These are phyloP conservation scores for Dothideomycetes sp. DNA, from an alignment of 2,329 filamentous ascomycete species.

Conservation along the genomic window DNA sequence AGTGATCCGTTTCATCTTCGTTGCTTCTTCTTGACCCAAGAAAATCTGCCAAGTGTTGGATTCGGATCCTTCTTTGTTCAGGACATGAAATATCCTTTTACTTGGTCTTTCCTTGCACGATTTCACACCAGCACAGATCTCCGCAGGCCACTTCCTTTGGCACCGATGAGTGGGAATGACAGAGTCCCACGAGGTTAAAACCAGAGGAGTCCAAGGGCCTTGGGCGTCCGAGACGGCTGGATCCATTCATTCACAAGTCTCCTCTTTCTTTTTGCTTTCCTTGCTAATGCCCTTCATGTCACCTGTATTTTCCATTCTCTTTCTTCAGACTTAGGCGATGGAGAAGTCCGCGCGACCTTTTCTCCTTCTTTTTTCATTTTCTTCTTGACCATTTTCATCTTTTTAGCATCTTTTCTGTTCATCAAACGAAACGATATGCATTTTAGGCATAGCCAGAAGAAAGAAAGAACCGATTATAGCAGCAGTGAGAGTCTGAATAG, in stretches of 20 bases:
- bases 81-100: slow-evolving; percentile 1
- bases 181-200: slow-evolving; percentile 18
- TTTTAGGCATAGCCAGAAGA: slow-evolving; percentile 6
- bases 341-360: neutral
- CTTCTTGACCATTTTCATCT: slow-evolving; percentile 1
- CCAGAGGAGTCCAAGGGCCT: slow-evolving; percentile 13
- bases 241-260: slow-evolving; percentile 4
- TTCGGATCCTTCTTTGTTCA: slow-evolving; percentile 7
- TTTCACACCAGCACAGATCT: slow-evolving; percentile 9
- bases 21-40: neutral
- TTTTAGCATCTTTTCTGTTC: slow-evolving; percentile 3
- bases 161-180: slow-evolving; percentile 31
- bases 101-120: slow-evolving; percentile 5
- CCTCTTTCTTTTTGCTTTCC: slow-evolving; percentile 12
- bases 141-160: slow-evolving; percentile 28
- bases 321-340: neutral
- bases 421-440: slow-evolving; percentile 10
- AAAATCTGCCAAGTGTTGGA: neutral
- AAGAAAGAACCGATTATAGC: slow-evolving; percentile 1
- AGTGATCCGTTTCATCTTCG: slow-evolving; percentile 39
- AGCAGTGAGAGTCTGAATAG: neutral
- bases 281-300: slow-evolving; percentile 13
- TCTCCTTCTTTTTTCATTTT: neutral
- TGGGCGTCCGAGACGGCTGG: slow-evolving; percentile 16
- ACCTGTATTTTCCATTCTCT: slow-evolving; percentile 2